Percentiles rank a stretch among this genome's conserved stretches.
These are phyloP conservation scores for Ophiostoma quercus DNA, from an alignment of 2,329 filamentous ascomycete genomes.

Conservation along the genomic window DNA sequence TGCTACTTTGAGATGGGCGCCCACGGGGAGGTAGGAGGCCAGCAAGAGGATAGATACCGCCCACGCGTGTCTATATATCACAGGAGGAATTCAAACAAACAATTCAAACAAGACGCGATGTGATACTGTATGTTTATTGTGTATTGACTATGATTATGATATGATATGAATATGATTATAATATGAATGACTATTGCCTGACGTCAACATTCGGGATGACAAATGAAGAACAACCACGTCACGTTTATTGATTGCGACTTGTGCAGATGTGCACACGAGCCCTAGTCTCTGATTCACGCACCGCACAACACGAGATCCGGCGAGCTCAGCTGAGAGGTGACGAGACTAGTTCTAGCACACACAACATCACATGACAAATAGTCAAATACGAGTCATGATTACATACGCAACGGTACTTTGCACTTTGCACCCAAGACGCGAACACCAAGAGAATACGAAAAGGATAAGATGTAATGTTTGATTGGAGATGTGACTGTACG, in stretches of 20 bases:
- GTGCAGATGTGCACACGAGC: neutral
- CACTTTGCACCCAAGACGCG: neutral
- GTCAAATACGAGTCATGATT: neutral
- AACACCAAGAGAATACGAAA: neutral
- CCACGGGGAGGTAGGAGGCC: neutral
- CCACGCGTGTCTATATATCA: neutral
- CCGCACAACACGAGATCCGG: neutral
- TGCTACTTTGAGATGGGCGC: neutral
- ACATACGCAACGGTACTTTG: neutral
- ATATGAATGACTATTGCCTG: neutral
- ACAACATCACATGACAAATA: constrained; percentile 6
- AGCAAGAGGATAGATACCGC: neutral
- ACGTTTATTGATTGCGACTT: neutral
- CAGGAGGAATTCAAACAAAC: neutral
- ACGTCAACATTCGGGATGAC: neutral
- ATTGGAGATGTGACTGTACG: neutral
- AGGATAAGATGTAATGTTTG: neutral
- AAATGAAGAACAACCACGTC: constrained; percentile 11
- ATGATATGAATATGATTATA: neutral
- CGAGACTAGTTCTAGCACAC: neutral
- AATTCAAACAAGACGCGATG: neutral
- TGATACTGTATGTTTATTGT: neutral
- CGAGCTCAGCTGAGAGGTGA: neutral
- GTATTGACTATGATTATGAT: neutral
- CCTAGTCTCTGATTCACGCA: neutral